Percentiles rank a stretch among this genome's conserved stretches.
Evolutionary conservation across 768 basidiomycete genomes (phyloP).

Genomic region (Mycena pura): DNA sequence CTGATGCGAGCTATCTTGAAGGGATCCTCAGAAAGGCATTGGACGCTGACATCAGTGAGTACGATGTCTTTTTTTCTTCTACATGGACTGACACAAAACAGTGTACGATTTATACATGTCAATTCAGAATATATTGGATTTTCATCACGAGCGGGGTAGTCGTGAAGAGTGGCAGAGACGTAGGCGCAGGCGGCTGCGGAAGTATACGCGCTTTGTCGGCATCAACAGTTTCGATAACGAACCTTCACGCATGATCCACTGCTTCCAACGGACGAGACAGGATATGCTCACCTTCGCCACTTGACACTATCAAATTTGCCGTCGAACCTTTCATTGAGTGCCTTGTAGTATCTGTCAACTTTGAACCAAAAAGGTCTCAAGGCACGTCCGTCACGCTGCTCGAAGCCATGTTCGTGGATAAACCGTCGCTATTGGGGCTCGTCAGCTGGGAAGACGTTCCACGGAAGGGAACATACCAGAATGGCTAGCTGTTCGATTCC

Average conservation of each 20-base stretch:
- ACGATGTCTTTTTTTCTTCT: background rate
- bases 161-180: background rate
- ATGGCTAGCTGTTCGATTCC: background rate
- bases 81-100: no score
- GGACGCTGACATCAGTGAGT: background rate
- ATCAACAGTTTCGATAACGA: background rate
- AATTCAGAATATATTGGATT: background rate
- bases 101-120: no score
- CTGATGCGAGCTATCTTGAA: background rate
- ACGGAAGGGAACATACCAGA: background rate
- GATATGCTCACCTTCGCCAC: no score
- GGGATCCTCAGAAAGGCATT: slow-evolving; percentile 35
- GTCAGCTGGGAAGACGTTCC: background rate
- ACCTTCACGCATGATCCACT: background rate
- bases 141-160: background rate
- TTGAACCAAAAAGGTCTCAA: no score
- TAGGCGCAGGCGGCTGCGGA: background rate
- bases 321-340: no score
- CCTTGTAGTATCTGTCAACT: no score
- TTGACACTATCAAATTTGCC: no score
- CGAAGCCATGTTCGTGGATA: background rate
- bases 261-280: background rate
- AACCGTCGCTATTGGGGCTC: background rate
- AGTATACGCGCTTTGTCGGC: background rate
- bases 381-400: no score